Evolutionary conservation across 2,329 filamentous ascomycete genomes (phyloP).

Genomic region (Dothideomycetes sp.): DNA sequence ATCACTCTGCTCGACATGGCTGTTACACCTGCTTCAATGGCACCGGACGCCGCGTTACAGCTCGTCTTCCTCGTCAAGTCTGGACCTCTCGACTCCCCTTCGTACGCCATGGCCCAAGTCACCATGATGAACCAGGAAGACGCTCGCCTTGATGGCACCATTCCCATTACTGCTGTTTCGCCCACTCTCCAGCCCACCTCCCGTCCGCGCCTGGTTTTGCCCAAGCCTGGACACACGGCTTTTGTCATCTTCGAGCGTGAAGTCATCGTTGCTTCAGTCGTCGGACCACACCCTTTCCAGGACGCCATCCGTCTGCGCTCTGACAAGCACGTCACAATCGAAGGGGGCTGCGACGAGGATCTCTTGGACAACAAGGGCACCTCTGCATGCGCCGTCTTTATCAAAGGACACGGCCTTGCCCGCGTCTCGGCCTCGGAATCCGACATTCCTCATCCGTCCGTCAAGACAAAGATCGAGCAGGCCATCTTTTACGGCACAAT

Average conservation of each 20-base stretch:
- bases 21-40: constrained; percentile 40
- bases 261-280: constrained; percentile 58
- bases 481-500: constrained; percentile 85
- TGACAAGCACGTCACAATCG: constrained; percentile 39
- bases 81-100: constrained; percentile 32
- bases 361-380: constrained; percentile 26
- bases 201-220: constrained; percentile 64
- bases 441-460: constrained; percentile 59
- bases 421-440: constrained; percentile 46
- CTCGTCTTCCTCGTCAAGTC: constrained; percentile 23
- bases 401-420: constrained; percentile 50
- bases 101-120: constrained; percentile 69
- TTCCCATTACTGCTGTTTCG: constrained; percentile 45
- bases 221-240: constrained; percentile 68
- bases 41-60: constrained; percentile 20
- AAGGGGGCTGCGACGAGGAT: constrained; percentile 42
- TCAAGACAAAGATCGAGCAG: constrained; percentile 85
- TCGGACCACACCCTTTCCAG: constrained; percentile 62
- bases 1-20: constrained; percentile 74
- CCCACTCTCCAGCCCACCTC: constrained; percentile 28
- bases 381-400: constrained; percentile 42
- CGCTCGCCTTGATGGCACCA: constrained; percentile 54
- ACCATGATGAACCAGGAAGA: constrained; percentile 45
- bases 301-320: constrained; percentile 73
- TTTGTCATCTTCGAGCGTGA: constrained; percentile 74